A percentile compares a stretch with the other conserved stretches of the same genome.
These are phyloP conservation scores for Carex cristatella DNA, from an alignment of 176 grass and related monocot genomes.

Conservation along the genomic window DNA sequence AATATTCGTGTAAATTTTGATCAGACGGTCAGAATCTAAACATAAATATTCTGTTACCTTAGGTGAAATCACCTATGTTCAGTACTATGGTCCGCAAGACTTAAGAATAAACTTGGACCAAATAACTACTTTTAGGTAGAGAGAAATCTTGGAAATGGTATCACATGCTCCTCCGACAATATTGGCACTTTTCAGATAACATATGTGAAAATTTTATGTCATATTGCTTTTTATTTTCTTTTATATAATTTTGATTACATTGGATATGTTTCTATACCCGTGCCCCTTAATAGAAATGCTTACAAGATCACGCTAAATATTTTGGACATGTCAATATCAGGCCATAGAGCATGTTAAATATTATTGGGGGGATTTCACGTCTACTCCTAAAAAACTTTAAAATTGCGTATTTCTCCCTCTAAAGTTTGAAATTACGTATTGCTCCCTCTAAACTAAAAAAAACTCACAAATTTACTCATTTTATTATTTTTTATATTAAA, in stretches of 20 bases:
- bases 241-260: not conserved
- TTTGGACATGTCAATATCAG: not conserved
- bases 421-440: too few species aligned
- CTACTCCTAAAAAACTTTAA: too few species aligned
- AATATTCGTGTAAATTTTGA: too few species aligned
- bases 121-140: not conserved
- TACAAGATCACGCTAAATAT: not conserved
- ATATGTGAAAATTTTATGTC: not conserved
- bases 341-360: not conserved
- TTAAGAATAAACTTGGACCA: not conserved
- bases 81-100: not conserved
- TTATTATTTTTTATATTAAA: too few species aligned
- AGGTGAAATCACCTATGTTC: not conserved
- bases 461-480: too few species aligned
- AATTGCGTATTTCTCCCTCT: too few species aligned
- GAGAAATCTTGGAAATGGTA: not conserved
- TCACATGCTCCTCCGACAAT: not conserved
- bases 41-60: too few species aligned
- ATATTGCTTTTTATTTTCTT: not conserved
- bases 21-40: too few species aligned
- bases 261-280: too few species aligned
- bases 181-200: not conserved
- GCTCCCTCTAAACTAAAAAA: too few species aligned
- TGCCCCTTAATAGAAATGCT: not conserved
- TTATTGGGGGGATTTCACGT: too few species aligned